A percentile compares a stretch with the other conserved stretches of the same genome.
Conservation (phyloP, 495 filamentous ascomycete species). For the Penicillium alfredii region DNA sequence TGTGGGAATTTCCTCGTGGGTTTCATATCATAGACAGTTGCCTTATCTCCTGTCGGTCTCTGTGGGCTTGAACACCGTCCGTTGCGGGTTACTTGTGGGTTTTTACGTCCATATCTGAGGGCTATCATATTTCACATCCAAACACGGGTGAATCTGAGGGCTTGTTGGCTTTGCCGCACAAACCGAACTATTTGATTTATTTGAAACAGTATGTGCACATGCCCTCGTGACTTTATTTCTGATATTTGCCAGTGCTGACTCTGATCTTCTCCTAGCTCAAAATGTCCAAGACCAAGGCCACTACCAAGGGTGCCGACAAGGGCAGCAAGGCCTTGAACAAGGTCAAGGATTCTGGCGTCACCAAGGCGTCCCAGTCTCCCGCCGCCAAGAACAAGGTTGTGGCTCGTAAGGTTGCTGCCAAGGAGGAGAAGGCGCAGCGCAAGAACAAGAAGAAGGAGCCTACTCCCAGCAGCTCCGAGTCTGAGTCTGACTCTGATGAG, state of each 20-base stretch:
- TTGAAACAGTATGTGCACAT: conserved; percentile 13
- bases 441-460: conserved; percentile 45
- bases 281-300: conserved; percentile 51
- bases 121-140: conserved; percentile 29
- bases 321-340: conserved; percentile 45
- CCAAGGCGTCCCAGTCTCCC: conserved; percentile 44
- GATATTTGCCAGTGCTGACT: no score
- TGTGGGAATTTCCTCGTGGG: conserved; percentile 39
- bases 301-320: conserved; percentile 41
- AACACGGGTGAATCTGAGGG: conserved; percentile 38
- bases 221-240: no score
- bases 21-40: conserved; percentile 40
- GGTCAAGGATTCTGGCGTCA: conserved; percentile 48
- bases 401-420: conserved; percentile 38
- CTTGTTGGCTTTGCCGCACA: conserved; percentile 41
- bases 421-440: conserved; percentile 33
- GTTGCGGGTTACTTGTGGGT: conserved; percentile 45
- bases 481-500: conserved; percentile 39
- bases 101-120: conserved; percentile 28
- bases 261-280: conserved; percentile 33
- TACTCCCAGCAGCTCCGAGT: conserved; percentile 44
- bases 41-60: conserved; percentile 40
- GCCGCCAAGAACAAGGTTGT: conserved; percentile 48
- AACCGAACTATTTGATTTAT: conserved; percentile 16
- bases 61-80: conserved; percentile 47